Conservation (phyloP, 2,329 filamentous ascomycete genomes). For the Colletotrichum trifolii region DNA sequence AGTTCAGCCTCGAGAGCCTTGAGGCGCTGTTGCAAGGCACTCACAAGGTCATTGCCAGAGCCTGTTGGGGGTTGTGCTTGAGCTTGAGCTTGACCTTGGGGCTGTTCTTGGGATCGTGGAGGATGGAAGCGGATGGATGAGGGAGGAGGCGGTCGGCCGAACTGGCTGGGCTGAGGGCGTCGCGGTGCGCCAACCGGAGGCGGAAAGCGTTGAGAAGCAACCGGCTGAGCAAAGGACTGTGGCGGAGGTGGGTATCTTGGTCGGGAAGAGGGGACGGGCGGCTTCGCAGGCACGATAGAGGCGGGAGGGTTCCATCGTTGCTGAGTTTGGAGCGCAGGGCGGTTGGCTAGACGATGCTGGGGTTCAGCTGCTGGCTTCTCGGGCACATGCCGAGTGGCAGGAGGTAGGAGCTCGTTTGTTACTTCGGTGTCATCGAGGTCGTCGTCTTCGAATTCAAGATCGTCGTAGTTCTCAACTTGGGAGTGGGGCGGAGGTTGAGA, state of each 20-base stretch:
- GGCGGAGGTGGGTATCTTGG: constrained; percentile 32
- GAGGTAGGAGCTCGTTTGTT: constrained; percentile 58
- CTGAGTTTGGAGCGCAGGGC: constrained; percentile 26
- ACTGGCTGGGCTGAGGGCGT: constrained; percentile 53
- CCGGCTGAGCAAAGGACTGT: constrained; percentile 26
- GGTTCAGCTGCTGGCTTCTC: constrained; percentile 51
- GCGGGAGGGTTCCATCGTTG: constrained; percentile 50
- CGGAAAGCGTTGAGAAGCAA: constrained; percentile 36
- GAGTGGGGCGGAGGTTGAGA: constrained; percentile 41
- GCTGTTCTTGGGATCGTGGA: constrained; percentile 47
- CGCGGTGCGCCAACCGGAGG: constrained; percentile 43
- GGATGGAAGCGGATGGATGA: constrained; percentile 43
- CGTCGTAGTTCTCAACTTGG: constrained; percentile 46
- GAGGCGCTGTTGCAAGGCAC: constrained; percentile 63
- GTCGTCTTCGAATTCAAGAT: constrained; percentile 64
- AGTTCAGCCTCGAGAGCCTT: constrained; percentile 66
- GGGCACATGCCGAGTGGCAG: constrained; percentile 49
- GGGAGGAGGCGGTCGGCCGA: constrained; percentile 49
- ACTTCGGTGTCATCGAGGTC: constrained; percentile 70
- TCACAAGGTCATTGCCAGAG: constrained; percentile 50
- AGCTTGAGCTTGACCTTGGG: neutral
- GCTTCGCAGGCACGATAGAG: neutral
- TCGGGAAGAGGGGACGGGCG: constrained; percentile 35
- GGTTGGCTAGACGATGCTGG: constrained; percentile 40
- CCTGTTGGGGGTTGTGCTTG: constrained; percentile 31